These are phyloP conservation scores for Geranium incanum DNA, from an alignment of 441 rosid genomes.

Conservation along the genomic window DNA sequence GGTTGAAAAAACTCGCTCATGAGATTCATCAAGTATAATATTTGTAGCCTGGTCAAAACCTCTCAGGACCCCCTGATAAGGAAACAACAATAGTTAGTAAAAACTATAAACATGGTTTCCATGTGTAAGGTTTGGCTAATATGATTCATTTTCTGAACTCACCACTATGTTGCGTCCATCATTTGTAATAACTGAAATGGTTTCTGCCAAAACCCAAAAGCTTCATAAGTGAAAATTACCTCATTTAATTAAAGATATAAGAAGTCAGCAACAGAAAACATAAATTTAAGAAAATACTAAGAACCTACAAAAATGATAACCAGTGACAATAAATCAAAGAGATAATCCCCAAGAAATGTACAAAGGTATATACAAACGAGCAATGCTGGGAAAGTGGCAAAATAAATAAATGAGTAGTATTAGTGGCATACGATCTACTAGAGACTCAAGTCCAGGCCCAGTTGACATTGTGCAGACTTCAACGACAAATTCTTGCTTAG, in stretches of 20 bases:
- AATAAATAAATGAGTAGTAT: neutral
- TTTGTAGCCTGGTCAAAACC: constrained; percentile 97
- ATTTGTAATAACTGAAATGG: constrained; percentile 70
- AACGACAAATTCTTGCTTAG: neutral
- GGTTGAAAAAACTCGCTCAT: constrained; percentile 89
- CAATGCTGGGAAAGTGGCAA: neutral
- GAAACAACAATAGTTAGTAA: neutral
- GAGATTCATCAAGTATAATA: constrained; percentile 92
- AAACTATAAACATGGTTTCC: no score
- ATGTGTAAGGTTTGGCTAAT: neutral
- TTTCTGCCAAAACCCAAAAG: constrained; percentile 38
- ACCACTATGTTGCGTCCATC: constrained; percentile 95
- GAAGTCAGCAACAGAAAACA: neutral
- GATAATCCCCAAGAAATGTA: neutral
- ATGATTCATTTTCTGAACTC: constrained; percentile 13
- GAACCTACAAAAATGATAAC: no score
- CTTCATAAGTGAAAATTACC: neutral
- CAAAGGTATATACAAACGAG: neutral
- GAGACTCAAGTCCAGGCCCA: constrained; percentile 72
- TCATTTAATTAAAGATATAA: neutral
- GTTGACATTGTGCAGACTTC: constrained; percentile 38
- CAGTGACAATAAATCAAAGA: neutral
- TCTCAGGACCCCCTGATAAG: constrained; percentile 61
- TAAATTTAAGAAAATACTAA: neutral
- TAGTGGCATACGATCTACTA: constrained; percentile 58